Conservation (phyloP, 106 monocot genomes). For the Phalaenopsis equestris region DNA sequence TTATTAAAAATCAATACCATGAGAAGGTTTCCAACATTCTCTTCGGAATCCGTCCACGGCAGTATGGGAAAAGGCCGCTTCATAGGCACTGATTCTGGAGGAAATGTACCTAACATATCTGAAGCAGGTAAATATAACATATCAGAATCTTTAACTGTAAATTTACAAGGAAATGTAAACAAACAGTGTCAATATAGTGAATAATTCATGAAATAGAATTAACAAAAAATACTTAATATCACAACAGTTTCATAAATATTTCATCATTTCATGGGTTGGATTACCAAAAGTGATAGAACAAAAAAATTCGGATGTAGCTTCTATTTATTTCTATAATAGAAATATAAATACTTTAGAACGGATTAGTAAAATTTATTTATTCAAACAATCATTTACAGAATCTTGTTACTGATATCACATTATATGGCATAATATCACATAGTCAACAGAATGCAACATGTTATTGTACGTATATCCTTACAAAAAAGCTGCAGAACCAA, state of each 20-base stretch:
- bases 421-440: neutral
- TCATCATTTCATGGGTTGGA: neutral
- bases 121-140: constrained; percentile 9
- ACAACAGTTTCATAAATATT: neutral
- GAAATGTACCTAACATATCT: constrained; percentile 71
- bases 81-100: constrained; percentile 54
- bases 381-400: neutral
- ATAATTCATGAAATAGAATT: neutral
- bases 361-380: neutral
- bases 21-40: constrained; percentile 75
- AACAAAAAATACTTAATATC: neutral
- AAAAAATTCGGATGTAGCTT: neutral
- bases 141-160: neutral
- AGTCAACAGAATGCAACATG: neutral
- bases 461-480: neutral
- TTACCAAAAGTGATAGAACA: neutral
- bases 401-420: neutral
- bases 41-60: constrained; percentile 79
- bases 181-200: neutral
- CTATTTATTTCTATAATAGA: neutral
- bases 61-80: constrained; percentile 59
- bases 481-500: neutral
- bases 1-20: constrained; percentile 43
- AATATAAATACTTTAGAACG: neutral
- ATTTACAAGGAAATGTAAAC: neutral